phyloP scores from a whole-genome alignment of 441 rosid species.

The Jatropha multifida region DNA sequence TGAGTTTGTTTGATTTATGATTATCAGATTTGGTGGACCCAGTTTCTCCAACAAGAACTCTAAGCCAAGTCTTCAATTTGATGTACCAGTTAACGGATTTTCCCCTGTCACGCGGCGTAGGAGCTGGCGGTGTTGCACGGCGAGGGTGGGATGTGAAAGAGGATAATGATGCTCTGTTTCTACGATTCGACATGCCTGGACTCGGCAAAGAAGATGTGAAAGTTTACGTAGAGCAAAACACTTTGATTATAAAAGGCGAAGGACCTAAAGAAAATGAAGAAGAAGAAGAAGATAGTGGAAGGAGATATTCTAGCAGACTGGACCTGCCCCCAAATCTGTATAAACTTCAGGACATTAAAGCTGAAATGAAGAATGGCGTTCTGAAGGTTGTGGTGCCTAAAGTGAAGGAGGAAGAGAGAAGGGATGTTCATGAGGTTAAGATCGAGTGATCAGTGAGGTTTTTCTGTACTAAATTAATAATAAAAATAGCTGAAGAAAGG shows the following conservation, averaged over 20 bases:
- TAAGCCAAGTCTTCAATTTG: slow-evolving; percentile 55
- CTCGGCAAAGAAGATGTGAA: slow-evolving; percentile 47
- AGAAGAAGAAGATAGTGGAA: slow-evolving; percentile 10
- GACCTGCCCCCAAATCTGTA: slow-evolving; percentile 24
- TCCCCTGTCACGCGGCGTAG: slow-evolving; percentile 46
- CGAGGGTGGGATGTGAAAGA: slow-evolving; percentile 66
- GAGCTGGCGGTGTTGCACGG: slow-evolving; percentile 31
- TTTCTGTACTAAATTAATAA: no score
- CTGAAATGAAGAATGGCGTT: slow-evolving; percentile 66
- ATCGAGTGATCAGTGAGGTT: slow-evolving; percentile 20
- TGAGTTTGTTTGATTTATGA: not conserved
- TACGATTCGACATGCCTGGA: slow-evolving; percentile 63
- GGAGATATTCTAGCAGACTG: slow-evolving; percentile 38
- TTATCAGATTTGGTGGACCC: slow-evolving; percentile 55
- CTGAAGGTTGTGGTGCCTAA: slow-evolving; percentile 41
- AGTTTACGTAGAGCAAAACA: slow-evolving; percentile 33
- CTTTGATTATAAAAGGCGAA: slow-evolving; percentile 42
- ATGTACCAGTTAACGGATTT: slow-evolving; percentile 57
- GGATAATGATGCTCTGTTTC: slow-evolving; percentile 40
- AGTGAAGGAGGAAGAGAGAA: slow-evolving; percentile 35
- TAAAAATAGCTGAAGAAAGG: not conserved
- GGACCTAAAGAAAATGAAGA: slow-evolving; percentile 32
- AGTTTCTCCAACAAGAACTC: slow-evolving; percentile 52
- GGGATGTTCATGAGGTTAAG: slow-evolving; percentile 26
- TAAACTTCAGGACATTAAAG: slow-evolving; percentile 20